Base-by-base conservation (phyloP, 2,329 filamentous ascomycete species). In the Talaromyces sp. region DNA sequence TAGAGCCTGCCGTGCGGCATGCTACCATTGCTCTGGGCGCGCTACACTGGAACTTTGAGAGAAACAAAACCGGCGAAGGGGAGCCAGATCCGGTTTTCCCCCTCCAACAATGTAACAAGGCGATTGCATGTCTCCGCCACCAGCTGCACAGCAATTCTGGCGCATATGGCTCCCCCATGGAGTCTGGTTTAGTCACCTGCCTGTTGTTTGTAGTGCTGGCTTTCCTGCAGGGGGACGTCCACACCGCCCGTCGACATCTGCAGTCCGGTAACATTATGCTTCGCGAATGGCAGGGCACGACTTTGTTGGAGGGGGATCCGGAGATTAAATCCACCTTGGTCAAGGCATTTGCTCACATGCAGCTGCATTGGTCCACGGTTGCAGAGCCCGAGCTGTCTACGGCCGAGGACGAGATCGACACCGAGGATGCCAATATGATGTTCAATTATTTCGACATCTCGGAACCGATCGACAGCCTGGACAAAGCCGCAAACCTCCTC, bases 331-430 rank as follows among this genome's bases (percentile, higher is more conserved):
- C 44, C 14, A 48, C 46, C 12, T 55, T 66, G 31, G 50, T 61
- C 25, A 39, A 63, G 21, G 58, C 48, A 16, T 66, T 66, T 14
- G 37, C 37, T 14, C 63, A 55, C 31, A 21, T 66, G 21, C 57
- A 65, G n/a, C 52, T 66, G 16, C 48, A 65, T 33, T 31, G 37
- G 18, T 40, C 16, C 16, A 58, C 33, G 2, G 37, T 58, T 31
- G 21, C 55, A 16, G 39, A 44, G 2, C 21, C 39, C 5, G 55
- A 40, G 9, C 0, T 3, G 5, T 39, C 35, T 39, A 39, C 35
- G 5, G 7, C 9, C 14, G 35, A 39, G 2, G 35, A 39, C 14
- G 35, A 9, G 11, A 40, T 9, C 5, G 35, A 39, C 35, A 39
- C 7, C 35, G 35, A 39, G 2, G 35, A 39, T 9, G 35, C 9